A percentile compares a stretch with the other conserved stretches of the same genome.
These are phyloP conservation scores for Golubevia pallescens DNA, from an alignment of 1,284 basidiomycete genomes.

Conservation along the genomic window DNA sequence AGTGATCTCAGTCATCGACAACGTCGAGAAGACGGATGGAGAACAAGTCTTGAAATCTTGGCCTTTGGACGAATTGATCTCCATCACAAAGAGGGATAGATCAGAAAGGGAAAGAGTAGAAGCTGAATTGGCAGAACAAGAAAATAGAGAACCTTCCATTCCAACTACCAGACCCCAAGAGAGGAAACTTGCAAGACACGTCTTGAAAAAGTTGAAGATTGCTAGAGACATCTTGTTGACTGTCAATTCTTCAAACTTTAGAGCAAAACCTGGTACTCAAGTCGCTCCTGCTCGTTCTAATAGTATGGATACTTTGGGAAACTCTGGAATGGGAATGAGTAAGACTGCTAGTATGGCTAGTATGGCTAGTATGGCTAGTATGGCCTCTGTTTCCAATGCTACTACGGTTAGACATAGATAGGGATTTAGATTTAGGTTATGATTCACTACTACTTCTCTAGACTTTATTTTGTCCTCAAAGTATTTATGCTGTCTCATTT, in stretches of 20 bases:
- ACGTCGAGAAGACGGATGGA: conserved; percentile 36
- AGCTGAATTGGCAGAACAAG: conserved; percentile 7
- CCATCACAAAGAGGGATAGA: conserved; percentile 42
- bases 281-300: neutral
- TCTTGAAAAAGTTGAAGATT: conserved; percentile 25
- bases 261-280: neutral
- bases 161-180: conserved; percentile 22
- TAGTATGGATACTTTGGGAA: neutral
- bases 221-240: conserved; percentile 20
- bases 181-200: conserved; percentile 19
- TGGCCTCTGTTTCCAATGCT: conserved; percentile 1
- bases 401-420: neutral
- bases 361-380: neutral
- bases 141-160: conserved; percentile 9
- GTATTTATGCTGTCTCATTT: neutral
- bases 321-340: no score
- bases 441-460: neutral
- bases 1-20: conserved; percentile 50
- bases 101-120: conserved; percentile 29
- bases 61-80: conserved; percentile 46
- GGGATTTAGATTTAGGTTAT: no score
- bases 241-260: neutral
- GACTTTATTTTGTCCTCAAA: neutral
- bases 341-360: conserved; percentile 13
- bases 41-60: conserved; percentile 47